phyloP scores from a whole-genome alignment of 1,284 basidiomycete species.

The Entoloma clypeatum region DNA sequence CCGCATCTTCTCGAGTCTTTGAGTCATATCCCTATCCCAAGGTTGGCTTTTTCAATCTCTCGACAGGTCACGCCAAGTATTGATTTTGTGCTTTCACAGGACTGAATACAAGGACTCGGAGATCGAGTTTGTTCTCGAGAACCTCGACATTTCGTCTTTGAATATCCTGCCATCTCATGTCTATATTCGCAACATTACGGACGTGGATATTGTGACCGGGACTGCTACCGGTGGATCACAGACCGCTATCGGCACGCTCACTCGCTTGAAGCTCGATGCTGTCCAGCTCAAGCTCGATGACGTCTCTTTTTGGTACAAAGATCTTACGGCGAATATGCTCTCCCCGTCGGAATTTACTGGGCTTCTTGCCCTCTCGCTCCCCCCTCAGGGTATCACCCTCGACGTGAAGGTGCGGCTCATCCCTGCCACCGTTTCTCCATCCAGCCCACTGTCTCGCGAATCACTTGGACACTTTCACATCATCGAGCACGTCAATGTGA shows the following conservation, averaged over 20 bases:
- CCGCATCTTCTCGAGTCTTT: conserved; percentile 47
- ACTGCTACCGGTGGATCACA: conserved; percentile 40
- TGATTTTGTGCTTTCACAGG: conserved; percentile 34
- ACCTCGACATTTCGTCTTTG: conserved; percentile 61
- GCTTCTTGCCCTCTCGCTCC: conserved; percentile 55
- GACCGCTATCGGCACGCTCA: conserved; percentile 55
- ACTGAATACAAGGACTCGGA: conserved; percentile 64
- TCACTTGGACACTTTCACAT: conserved; percentile 47
- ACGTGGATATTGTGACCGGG: conserved; percentile 59
- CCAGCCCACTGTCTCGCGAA: conserved; percentile 38
- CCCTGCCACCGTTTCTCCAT: conserved; percentile 39
- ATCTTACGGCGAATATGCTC: conserved; percentile 46
- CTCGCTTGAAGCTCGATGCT: conserved; percentile 59
- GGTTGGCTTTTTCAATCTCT: conserved; percentile 35
- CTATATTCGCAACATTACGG: conserved; percentile 69
- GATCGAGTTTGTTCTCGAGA: conserved; percentile 68
- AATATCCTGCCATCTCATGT: conserved; percentile 64
- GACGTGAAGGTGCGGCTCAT: conserved; percentile 62
- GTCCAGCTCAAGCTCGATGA: conserved; percentile 58
- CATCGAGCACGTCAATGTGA: conserved; percentile 50
- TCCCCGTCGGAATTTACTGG: conserved; percentile 57
- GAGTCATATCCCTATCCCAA: conserved; percentile 59
- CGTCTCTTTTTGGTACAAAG: conserved; percentile 68
- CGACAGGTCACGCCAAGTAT: neutral
- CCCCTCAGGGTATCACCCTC: conserved; percentile 60